Conservation (phyloP, 2,329 filamentous ascomycete species). For the Elsinoe perseae region DNA sequence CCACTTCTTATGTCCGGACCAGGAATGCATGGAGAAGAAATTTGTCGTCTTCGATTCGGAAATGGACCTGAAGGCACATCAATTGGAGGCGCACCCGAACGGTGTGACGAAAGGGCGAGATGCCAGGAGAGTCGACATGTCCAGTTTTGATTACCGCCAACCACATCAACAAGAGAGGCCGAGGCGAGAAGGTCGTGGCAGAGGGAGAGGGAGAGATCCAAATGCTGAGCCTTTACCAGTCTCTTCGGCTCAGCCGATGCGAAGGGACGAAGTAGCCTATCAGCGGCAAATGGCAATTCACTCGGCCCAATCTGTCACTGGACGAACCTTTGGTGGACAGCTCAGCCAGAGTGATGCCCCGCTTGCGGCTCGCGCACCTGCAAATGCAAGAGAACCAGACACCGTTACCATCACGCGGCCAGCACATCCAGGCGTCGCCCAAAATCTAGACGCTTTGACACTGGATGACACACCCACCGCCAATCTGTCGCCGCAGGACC, state of each 20-base stretch:
- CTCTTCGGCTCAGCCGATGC: slow-evolving; percentile 70
- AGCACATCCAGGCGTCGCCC: slow-evolving; percentile 16
- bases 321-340: slow-evolving; percentile 76
- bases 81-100: slow-evolving; percentile 72
- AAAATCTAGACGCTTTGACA: slow-evolving; percentile 23
- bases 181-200: slow-evolving; percentile 40
- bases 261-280: slow-evolving; percentile 81
- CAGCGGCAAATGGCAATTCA: slow-evolving; percentile 89
- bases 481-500: slow-evolving; percentile 63
- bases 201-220: slow-evolving; percentile 71
- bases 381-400: slow-evolving; percentile 30
- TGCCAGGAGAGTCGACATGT: slow-evolving; percentile 77
- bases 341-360: slow-evolving; percentile 46
- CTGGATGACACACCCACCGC: slow-evolving; percentile 24
- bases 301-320: slow-evolving; percentile 71
- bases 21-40: slow-evolving; percentile 90
- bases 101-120: slow-evolving; percentile 79
- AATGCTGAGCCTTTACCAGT: slow-evolving; percentile 72
- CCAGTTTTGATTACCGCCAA: slow-evolving; percentile 70
- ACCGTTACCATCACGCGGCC: slow-evolving; percentile 35
- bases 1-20: slow-evolving; percentile 77
- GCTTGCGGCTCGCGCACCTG: slow-evolving; percentile 41
- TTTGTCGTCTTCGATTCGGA: slow-evolving; percentile 95
- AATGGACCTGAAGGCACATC: slow-evolving; percentile 90
- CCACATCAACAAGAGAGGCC: slow-evolving; percentile 59